Evolutionary conservation across 208 protist genomes (phyloP).

Genomic region (Wallacemonas collosoma): DNA sequence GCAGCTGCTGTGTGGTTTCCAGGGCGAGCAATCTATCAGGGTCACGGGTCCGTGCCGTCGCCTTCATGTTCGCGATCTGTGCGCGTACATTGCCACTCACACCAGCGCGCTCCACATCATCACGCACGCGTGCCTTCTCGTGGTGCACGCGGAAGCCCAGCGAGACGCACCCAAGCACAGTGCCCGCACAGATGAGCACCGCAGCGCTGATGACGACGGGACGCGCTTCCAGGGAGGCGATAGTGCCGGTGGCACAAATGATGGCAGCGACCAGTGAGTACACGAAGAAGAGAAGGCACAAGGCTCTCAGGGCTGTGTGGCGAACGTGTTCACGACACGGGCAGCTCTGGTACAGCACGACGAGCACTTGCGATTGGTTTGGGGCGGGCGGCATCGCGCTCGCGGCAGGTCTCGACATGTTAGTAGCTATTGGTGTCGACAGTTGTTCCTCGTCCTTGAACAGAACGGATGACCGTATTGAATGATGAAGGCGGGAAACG

Average conservation of each 20-base stretch:
- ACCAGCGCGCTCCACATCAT: slow-evolving; percentile 11
- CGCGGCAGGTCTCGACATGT: too few relatives aligned
- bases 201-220: not conserved
- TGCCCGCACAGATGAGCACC: not conserved
- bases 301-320: slow-evolving; percentile 1
- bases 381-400: not conserved
- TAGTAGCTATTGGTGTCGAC: not conserved
- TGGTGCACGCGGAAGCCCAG: slow-evolving; percentile 5
- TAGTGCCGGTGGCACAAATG: not conserved
- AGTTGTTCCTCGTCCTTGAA: not conserved
- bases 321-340: not conserved
- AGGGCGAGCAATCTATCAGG: not conserved
- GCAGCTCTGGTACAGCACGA: slow-evolving; percentile 19
- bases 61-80: slow-evolving; percentile 3
- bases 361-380: not conserved
- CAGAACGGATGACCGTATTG: too few relatives aligned
- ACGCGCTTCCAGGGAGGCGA: too few relatives aligned
- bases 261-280: not conserved
- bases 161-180: not conserved
- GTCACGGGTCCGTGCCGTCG: not conserved
- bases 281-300: slow-evolving; percentile 6
- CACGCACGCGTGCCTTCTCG: slow-evolving; percentile 8
- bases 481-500: too few relatives aligned
- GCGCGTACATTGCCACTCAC: not conserved
- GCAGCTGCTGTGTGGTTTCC: not conserved